Evolutionary conservation across 106 monocot genomes (phyloP), one percentile per base, ranked within the genome.

Genomic region (Triglochin maritima): DNA sequence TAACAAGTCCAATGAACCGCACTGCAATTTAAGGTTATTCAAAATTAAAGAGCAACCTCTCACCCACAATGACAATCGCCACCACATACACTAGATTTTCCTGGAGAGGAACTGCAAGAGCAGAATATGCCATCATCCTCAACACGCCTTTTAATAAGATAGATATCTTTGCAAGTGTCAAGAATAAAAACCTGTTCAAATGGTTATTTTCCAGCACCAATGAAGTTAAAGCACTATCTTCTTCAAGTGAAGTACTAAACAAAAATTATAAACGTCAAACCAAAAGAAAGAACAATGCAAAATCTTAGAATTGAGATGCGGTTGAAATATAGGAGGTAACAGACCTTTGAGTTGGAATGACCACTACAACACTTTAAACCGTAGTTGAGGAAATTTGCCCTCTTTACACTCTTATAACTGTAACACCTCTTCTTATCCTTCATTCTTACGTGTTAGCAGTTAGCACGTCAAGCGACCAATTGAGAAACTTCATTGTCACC

Each of bases 111-210:
- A 54, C 52, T 68, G 72, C 94, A 95, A 43, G 87, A 81, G 64
- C 94, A 95, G 72, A 90, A 95, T 68, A 94, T 94, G n/a, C 90
- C 94, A 81, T 95, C 94, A 81, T 95, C 90, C 46, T 95, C 94
- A 47, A 78, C 63, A 56, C 85, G 86, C 67, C 71, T 84, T 74
- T 90, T 90, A 52, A 77, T 87, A 4, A 95, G 85, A 65, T 95
- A 90, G 4, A 90, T 53, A 80, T 95, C 94, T 94, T 80, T 16
- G 46, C 29, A 59, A 9, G 17, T 56, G 72, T 78, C 47, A 83
- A 73, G 68, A 42, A 5, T 4, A 61, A 57, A 6, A 57, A 61
- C 50, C 11, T 3, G 14, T 55, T 55, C 10, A 55, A 9, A 55
- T 12, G 10, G 11, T n/a, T n/a, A 0, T 12, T 55, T 55, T 55